These are phyloP conservation scores for Acacia pycnantha DNA, from an alignment of 331 rosid genomes.

Conservation along the genomic window DNA sequence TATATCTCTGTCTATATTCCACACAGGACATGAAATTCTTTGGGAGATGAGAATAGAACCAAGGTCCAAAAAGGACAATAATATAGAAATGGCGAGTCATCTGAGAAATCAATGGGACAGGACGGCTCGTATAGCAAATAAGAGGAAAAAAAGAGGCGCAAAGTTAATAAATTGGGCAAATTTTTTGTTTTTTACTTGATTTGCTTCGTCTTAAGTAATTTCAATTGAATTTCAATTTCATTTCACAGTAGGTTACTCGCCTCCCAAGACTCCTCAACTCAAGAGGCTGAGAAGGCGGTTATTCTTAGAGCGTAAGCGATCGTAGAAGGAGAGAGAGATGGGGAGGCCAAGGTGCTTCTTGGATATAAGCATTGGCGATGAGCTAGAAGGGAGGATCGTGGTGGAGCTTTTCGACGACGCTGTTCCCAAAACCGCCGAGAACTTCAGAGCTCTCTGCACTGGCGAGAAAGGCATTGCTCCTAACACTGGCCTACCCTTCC, in stretches of 20 bases:
- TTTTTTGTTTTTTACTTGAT: neutral
- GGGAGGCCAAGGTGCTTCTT: conserved; percentile 72
- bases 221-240: neutral
- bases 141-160: neutral
- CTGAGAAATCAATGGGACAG: neutral
- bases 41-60: neutral
- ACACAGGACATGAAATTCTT: neutral
- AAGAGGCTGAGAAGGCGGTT: conserved; percentile 23
- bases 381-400: conserved; percentile 83
- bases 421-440: conserved; percentile 77
- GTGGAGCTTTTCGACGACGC: conserved; percentile 72
- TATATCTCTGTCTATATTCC: neutral
- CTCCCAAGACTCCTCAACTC: neutral
- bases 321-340: conserved; percentile 31
- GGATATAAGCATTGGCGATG: conserved; percentile 81
- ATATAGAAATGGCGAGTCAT: neutral
- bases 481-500: conserved; percentile 75
- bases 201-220: too few relatives aligned
- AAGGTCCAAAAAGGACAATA: neutral
- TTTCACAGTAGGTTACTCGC: neutral
- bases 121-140: neutral
- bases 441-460: conserved; percentile 88
- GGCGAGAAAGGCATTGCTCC: conserved; percentile 88
- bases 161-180: neutral
- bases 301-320: neutral